phyloP scores from a whole-genome alignment of 352 stramenopile species.

The Thalassiosira hispida region DNA sequence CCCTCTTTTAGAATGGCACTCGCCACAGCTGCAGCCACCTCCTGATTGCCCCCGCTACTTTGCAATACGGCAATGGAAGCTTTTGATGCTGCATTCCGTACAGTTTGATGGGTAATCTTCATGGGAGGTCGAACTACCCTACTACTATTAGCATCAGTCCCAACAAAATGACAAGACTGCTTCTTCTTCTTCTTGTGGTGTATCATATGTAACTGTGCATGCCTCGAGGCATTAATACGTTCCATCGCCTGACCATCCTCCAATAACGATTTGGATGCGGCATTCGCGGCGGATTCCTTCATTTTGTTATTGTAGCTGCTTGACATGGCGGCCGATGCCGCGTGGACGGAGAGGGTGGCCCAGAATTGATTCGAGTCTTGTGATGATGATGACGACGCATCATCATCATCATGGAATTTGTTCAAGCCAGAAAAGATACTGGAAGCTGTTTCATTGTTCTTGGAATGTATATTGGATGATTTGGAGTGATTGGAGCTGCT shows the following conservation, averaged over 20 bases:
- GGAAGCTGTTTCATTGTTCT: neutral
- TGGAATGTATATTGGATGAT: too few relatives aligned
- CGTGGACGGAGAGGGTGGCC: slow-evolving; percentile 26
- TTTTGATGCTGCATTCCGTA: slow-evolving; percentile 20
- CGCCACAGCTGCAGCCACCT: slow-evolving; percentile 14
- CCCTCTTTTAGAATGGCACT: slow-evolving; percentile 16
- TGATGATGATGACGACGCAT: neutral
- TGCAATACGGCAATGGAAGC: slow-evolving; percentile 19
- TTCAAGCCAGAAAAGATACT: neutral
- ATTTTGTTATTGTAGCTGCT: neutral
- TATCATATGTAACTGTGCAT: too few relatives aligned
- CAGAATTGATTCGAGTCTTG: slow-evolving; percentile 12
- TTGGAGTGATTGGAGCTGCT: neutral
- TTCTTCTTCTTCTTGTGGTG: slow-evolving; percentile 1
- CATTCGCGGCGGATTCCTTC: neutral
- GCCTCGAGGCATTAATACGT: slow-evolving; percentile 4
- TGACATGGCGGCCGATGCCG: slow-evolving; percentile 12
- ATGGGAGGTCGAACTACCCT: neutral
- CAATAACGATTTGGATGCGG: slow-evolving; percentile 11
- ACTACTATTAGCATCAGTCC: neutral
- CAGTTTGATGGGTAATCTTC: slow-evolving; percentile 24
- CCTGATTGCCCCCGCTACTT: neutral
- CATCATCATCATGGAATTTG: neutral
- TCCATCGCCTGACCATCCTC: slow-evolving; percentile 16
- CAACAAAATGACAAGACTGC: neutral